Evolutionary conservation across 768 basidiomycete species (phyloP), one percentile per base, ranked within the genome.

Genomic region (Russula virescens): DNA sequence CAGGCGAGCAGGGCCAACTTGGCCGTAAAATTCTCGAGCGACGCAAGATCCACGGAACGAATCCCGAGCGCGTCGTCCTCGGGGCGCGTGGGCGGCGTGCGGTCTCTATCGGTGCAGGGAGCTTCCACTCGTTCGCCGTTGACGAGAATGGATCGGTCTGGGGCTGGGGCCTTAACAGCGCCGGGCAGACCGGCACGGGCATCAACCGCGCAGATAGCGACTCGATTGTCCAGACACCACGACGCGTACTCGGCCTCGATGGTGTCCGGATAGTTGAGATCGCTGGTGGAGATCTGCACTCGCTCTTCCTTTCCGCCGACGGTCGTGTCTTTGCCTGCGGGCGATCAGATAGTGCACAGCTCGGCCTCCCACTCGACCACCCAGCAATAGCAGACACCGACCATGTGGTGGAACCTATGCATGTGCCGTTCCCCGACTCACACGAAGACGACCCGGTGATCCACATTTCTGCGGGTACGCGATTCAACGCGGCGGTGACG

Each of bases 111-210:
- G 93, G 93, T 5, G 83, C 93, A 0, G 95, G 96, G 8, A 81
- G 81, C 55, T 91, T 86, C 74, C 89, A 91, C 69, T 95, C 93
- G 0, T 98, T 97, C 69, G 95, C 94, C 3, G 85, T 98, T 60
- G 88, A 94, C 71, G 83, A 88, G 56, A 76, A 79, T 7, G 94
- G 93, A 31, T 83, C 81, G 53, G 89, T 96, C 10, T 98, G 88
- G 86, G 93, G 85, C 14, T 98, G 96, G 96, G 96, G 96, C n/a
- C 78, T 94, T 62, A 97, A 98, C 73, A 91, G 78, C 74, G 89
- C 81, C 87, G 94, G 88, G 31, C 90, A 92, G 73, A 84, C 83
- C 1, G 90, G 89, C 35, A 86, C 88, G 0, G 79, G 77, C 9
- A 71, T 73, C 64, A 68, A 77, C 76, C 73, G 78, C 76, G 69